Evolutionary conservation across 768 basidiomycete genomes (phyloP).

Genomic region (Suillus fuscotomentosus): DNA sequence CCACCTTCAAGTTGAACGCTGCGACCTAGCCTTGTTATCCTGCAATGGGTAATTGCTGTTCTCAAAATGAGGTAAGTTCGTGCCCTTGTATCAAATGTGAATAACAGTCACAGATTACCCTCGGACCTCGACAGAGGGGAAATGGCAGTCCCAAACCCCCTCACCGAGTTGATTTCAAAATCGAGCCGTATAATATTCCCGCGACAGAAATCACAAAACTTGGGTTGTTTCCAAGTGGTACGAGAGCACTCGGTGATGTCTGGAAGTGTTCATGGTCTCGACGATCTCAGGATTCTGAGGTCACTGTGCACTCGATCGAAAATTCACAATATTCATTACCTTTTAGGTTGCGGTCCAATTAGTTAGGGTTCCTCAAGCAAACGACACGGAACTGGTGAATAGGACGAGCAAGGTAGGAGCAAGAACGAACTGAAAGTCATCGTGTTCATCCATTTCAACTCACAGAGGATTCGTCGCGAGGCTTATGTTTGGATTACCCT

Average conservation of each 20-base stretch:
- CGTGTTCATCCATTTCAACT: background rate
- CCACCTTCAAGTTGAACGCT: background rate
- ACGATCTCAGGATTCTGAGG: background rate
- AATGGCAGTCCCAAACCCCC: too few relatives aligned
- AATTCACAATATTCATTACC: background rate
- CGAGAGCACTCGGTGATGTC: too few relatives aligned
- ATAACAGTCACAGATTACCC: too few relatives aligned
- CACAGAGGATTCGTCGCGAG: background rate
- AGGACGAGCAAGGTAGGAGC: background rate
- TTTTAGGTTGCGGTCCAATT: constrained; percentile 8
- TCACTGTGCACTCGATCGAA: background rate
- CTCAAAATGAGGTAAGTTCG: background rate
- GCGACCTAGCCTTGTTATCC: too few relatives aligned
- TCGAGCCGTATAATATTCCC: too few relatives aligned
- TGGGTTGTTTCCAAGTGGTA: too few relatives aligned
- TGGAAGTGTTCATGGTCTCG: constrained; percentile 4
- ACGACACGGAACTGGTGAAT: background rate
- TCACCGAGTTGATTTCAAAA: too few relatives aligned
- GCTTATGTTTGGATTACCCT: background rate
- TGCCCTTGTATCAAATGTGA: too few relatives aligned
- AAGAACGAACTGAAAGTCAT: background rate
- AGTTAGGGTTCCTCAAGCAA: background rate
- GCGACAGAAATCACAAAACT: too few relatives aligned
- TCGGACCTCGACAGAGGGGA: too few relatives aligned
- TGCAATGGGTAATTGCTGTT: background rate